phyloP scores from a whole-genome alignment of 2,329 filamentous ascomycete species.

The Aspergillus sp. region DNA sequence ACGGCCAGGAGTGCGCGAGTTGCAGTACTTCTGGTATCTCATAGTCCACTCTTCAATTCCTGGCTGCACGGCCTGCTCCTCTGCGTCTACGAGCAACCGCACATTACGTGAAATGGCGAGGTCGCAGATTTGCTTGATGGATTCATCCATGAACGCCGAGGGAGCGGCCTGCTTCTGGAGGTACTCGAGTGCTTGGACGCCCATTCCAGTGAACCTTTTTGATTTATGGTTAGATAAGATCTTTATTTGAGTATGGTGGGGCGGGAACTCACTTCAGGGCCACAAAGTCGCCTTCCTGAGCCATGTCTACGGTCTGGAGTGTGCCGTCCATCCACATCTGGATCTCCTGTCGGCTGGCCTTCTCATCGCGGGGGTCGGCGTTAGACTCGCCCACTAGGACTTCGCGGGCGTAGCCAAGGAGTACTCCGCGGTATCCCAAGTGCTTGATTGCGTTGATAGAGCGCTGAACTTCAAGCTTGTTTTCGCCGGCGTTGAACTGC shows the following conservation, averaged over 20 bases:
- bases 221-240: background rate
- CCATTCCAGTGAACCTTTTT: slow-evolving; percentile 46
- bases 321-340: slow-evolving; percentile 54
- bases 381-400: slow-evolving; percentile 50
- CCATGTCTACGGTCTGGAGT: slow-evolving; percentile 54
- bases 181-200: slow-evolving; percentile 40
- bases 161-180: slow-evolving; percentile 37
- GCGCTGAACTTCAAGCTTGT: slow-evolving; percentile 47
- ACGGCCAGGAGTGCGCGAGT: slow-evolving; percentile 44
- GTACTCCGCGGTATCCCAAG: slow-evolving; percentile 54
- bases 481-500: slow-evolving; percentile 58
- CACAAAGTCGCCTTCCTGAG: slow-evolving; percentile 52
- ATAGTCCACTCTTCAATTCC: slow-evolving; percentile 56
- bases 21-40: slow-evolving; percentile 55
- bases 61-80: slow-evolving; percentile 53
- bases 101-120: slow-evolving; percentile 44
- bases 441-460: slow-evolving; percentile 48
- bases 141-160: slow-evolving; percentile 41
- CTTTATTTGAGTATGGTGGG: background rate
- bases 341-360: slow-evolving; percentile 34
- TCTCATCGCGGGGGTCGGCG: slow-evolving; percentile 28
- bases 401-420: slow-evolving; percentile 56
- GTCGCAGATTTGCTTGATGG: slow-evolving; percentile 47
- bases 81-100: slow-evolving; percentile 54
- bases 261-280: slow-evolving; percentile 49